These are phyloP conservation scores for Lonicera japonica DNA, from an alignment of 129 eudicot species.

Conservation along the genomic window DNA sequence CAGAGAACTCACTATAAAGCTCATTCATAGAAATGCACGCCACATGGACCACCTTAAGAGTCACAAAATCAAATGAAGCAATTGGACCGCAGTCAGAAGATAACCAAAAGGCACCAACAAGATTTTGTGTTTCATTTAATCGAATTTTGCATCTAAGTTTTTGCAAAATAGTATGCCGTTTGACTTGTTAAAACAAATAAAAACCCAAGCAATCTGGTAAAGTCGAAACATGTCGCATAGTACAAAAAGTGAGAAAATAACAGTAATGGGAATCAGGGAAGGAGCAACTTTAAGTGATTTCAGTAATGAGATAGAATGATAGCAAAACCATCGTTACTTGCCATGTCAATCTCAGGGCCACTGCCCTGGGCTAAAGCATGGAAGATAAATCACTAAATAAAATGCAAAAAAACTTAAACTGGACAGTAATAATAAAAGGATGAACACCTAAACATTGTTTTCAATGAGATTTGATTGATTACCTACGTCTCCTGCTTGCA, in stretches of 20 bases:
- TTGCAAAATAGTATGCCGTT: neutral
- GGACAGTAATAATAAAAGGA: neutral
- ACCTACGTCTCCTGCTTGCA: conserved; percentile 96
- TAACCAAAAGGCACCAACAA: neutral
- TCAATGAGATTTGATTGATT: conserved; percentile 15
- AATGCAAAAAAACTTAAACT: neutral
- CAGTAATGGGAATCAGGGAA: neutral
- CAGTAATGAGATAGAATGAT: neutral
- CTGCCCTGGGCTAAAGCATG: neutral
- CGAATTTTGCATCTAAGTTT: neutral
- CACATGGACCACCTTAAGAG: neutral
- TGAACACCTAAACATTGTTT: neutral
- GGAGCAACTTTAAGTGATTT: neutral
- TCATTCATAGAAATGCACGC: neutral
- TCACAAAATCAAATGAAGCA: neutral
- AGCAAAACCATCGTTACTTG: neutral
- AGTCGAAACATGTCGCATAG: neutral
- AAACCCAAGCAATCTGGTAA: too few species aligned
- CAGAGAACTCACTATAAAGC: conserved; percentile 6
- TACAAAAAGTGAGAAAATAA: neutral
- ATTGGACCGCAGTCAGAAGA: neutral
- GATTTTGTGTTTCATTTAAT: neutral
- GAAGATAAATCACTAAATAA: neutral
- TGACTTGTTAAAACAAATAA: neutral
- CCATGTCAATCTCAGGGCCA: neutral